Percentiles rank a stretch among this genome's conserved stretches.
Evolutionary conservation across 495 filamentous ascomycete species (phyloP).

Genomic region (Penicillium daleae): DNA sequence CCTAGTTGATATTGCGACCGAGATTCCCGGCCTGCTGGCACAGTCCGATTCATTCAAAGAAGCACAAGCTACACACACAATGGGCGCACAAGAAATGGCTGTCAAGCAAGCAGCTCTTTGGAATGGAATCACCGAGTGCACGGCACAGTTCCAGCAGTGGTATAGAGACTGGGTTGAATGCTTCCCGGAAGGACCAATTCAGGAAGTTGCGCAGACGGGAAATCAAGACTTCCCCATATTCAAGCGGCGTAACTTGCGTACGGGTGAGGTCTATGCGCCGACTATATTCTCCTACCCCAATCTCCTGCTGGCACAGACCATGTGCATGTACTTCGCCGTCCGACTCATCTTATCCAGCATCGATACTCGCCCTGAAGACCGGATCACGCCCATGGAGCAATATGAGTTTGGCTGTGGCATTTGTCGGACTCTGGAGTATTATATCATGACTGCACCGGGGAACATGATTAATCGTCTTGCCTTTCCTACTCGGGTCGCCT

Average conservation of each 20-base stretch:
- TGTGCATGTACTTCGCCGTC: constrained; percentile 46
- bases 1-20: constrained; percentile 45
- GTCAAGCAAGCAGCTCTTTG: constrained; percentile 45
- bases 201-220: constrained; percentile 32
- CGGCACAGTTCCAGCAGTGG: constrained; percentile 39
- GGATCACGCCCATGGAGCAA: constrained; percentile 40
- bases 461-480: constrained; percentile 56
- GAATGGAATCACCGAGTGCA: constrained; percentile 43
- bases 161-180: constrained; percentile 39
- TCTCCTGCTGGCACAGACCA: constrained; percentile 47
- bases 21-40: constrained; percentile 39
- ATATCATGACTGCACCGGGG: constrained; percentile 43
- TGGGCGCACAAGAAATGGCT: constrained; percentile 40
- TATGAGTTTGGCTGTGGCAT: constrained; percentile 48
- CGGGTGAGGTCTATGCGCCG: constrained; percentile 39
- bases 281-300: constrained; percentile 46
- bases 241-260: constrained; percentile 43
- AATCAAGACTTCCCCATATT: constrained; percentile 45
- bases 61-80: constrained; percentile 21
- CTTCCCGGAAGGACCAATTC: constrained; percentile 40
- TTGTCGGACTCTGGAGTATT: constrained; percentile 47
- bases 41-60: constrained; percentile 39
- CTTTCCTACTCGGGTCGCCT: constrained; percentile 47
- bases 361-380: constrained; percentile 40
- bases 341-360: constrained; percentile 44